A percentile compares a stretch with the other conserved stretches of the same genome.
phyloP scores from a whole-genome alignment of 2,329 filamentous ascomycete species.

The Teratosphaeria destructans region DNA sequence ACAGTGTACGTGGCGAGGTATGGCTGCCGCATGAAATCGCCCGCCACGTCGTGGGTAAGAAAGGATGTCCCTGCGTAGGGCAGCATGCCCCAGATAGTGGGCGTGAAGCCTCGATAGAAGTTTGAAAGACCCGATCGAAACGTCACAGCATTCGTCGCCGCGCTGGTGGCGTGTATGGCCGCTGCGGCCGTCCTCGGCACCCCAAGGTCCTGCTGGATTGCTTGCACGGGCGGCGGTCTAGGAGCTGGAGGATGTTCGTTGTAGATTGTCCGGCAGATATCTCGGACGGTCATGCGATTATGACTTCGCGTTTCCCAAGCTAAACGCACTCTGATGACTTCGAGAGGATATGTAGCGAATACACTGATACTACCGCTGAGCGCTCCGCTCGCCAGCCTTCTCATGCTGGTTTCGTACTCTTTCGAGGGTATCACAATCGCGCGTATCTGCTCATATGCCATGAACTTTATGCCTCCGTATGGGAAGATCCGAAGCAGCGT shows the following conservation, averaged over 20 bases:
- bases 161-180: conserved; percentile 32
- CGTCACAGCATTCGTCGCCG: conserved; percentile 41
- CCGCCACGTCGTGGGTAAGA: conserved; percentile 82
- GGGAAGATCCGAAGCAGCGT: conserved; percentile 92
- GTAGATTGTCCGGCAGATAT: conserved; percentile 81
- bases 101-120: conserved; percentile 89
- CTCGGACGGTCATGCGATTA: conserved; percentile 56
- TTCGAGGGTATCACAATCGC: conserved; percentile 60
- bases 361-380: conserved; percentile 80
- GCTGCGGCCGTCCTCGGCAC: conserved; percentile 25
- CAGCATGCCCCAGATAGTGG: conserved; percentile 87
- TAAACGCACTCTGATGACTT: conserved; percentile 82
- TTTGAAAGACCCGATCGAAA: conserved; percentile 66
- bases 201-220: conserved; percentile 1
- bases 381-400: conserved; percentile 64
- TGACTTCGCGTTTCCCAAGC: conserved; percentile 85
- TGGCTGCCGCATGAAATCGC: conserved; percentile 68
- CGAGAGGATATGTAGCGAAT: conserved; percentile 91
- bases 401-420: conserved; percentile 67
- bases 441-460: conserved; percentile 94
- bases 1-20: conserved; percentile 63
- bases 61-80: conserved; percentile 95
- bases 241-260: conserved; percentile 49
- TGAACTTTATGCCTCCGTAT: conserved; percentile 94
- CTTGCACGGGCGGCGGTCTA: neutral